phyloP scores from a whole-genome alignment of 2,329 filamentous ascomycete genomes.

The Ophiobolus disseminans region DNA sequence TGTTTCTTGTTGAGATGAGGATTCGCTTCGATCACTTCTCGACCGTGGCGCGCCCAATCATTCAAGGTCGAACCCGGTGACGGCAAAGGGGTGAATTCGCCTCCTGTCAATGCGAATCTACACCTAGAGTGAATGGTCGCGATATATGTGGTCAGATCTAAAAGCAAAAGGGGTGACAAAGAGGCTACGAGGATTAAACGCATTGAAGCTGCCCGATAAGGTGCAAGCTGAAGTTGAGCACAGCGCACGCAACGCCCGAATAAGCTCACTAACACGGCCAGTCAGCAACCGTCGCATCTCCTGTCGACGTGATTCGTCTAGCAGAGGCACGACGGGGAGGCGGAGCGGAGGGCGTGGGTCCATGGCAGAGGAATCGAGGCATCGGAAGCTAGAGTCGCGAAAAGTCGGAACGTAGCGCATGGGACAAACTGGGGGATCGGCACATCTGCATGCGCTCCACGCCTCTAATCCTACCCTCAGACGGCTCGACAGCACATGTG shows the following conservation, averaged over 20 bases:
- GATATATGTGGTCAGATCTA: conserved; percentile 14
- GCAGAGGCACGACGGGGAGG: conserved; percentile 12
- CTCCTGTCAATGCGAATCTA: conserved; percentile 22
- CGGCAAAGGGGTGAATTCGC: conserved; percentile 17
- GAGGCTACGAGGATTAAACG: conserved; percentile 2
- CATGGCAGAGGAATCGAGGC: conserved; percentile 1
- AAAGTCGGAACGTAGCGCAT: background rate
- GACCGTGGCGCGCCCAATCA: conserved; percentile 25
- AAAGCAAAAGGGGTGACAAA: conserved; percentile 16
- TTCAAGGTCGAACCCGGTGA: conserved; percentile 18
- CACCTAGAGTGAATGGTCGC: conserved; percentile 10
- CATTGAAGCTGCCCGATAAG: conserved; percentile 15
- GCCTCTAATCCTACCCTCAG: conserved; percentile 1
- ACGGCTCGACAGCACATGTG: background rate
- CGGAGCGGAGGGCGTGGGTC: conserved; percentile 20
- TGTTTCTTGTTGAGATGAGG: conserved; percentile 42
- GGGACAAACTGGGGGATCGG: conserved; percentile 13
- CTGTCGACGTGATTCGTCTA: conserved; percentile 15
- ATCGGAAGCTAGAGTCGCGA: conserved; percentile 6
- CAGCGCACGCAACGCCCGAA: conserved; percentile 13
- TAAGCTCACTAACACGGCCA: conserved; percentile 13
- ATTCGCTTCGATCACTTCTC: conserved; percentile 31
- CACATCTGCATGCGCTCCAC: conserved; percentile 11
- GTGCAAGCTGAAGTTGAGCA: conserved; percentile 8
- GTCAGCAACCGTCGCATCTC: conserved; percentile 20